Evolutionary conservation across 441 rosid genomes (phyloP), one percentile per base, ranked within the genome.

Genomic region (Euphorbia schlechtendalii): DNA sequence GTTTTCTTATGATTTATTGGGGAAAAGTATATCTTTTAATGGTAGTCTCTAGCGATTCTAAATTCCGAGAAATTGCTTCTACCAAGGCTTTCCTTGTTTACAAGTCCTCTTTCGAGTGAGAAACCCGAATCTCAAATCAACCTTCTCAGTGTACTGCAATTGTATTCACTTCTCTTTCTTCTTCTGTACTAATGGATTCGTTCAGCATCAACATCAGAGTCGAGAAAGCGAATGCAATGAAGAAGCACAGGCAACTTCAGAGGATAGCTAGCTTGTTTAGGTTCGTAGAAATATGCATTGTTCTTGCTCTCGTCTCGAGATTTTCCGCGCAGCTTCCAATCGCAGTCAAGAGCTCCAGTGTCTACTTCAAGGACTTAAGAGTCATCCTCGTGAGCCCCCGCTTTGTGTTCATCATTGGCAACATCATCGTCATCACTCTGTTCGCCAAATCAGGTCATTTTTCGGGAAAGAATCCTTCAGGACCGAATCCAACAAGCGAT

Each of bases 341-440:
- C 9, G 80, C 91, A 8, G 77, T 90, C 38, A 83, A 75, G 84
- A 79, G 70, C 74, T 86, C 90, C 0, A 67, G 86, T 0, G 86
- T 73, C 61, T 75, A 82, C 66, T 83, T 93, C 76, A 84, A 72
- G 78, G 82, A 71, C 76, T 66, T 83, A 17, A 56, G 77, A 2
- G 63, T 69, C 54, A 45, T 75, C 65, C 80, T 88, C 4, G 79
- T 60, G 14, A 86, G 90, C 65, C 95, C 96, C 1, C 70, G 79
- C 27, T 88, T 90, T 51, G 86, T 93, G 55, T 93, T 93, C 74
- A 69, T 90, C 10, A 25, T 90, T 1, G 96, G 96, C 13, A 90
- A 93, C 80, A 78, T 66, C 28, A 90, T 93, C 63, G 78, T 90
- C 66, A 74, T 87, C 74, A 78, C 76, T 51, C 86, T 93, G 41